These are phyloP conservation scores for Reutealis trisperma DNA, from an alignment of 345 rosid genomes.

Conservation along the genomic window DNA sequence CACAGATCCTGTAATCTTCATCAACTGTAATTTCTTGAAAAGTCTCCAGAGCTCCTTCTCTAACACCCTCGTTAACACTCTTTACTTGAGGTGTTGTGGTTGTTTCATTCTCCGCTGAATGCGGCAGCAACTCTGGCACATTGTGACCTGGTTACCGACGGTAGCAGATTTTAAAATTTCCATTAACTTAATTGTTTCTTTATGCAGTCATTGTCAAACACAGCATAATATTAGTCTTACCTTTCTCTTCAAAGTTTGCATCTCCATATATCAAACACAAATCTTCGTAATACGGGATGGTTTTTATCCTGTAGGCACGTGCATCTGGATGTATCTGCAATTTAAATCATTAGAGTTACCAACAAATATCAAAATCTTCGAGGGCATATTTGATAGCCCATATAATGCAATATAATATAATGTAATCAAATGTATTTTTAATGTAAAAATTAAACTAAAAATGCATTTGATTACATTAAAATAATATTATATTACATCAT, in stretches of 20 bases:
- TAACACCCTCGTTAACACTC: constrained; percentile 25
- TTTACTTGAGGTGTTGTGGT: constrained; percentile 9
- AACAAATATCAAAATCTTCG: background rate
- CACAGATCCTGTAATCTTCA: constrained; percentile 39
- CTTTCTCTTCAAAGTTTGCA: constrained; percentile 47
- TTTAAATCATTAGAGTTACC: constrained; percentile 20
- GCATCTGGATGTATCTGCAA: constrained; percentile 62
- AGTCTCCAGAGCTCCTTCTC: constrained; percentile 34
- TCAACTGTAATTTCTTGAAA: constrained; percentile 29
- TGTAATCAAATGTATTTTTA: too few species aligned
- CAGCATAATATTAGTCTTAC: constrained; percentile 27
- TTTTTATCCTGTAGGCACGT: constrained; percentile 60
- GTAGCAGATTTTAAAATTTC: constrained; percentile 13
- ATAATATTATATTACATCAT: too few species aligned
- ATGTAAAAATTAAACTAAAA: too few species aligned
- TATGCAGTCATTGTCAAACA: background rate
- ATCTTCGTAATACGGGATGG: constrained; percentile 65
- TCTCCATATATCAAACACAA: constrained; percentile 62
- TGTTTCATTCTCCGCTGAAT: constrained; percentile 24
- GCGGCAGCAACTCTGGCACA: constrained; percentile 23
- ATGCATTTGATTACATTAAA: too few species aligned
- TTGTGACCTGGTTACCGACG: constrained; percentile 28
- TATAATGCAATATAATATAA: too few species aligned
- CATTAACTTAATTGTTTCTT: constrained; percentile 4
- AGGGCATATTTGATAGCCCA: too few species aligned